These are phyloP conservation scores for Globisporangium solare DNA, from an alignment of 352 stramenopile genomes.

Conservation along the genomic window DNA sequence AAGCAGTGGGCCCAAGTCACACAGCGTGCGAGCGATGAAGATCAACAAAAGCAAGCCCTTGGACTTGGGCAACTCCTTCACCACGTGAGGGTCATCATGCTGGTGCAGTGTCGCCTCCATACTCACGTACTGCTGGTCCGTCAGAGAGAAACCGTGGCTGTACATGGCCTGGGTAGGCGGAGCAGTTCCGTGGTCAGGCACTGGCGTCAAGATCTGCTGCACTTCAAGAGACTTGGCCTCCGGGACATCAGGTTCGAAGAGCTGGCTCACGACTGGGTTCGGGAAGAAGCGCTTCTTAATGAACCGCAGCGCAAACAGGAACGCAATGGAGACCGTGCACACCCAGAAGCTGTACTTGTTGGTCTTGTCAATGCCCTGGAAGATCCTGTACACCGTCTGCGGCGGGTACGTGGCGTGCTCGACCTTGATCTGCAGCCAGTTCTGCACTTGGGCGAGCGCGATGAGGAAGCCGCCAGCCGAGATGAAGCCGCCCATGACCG, in stretches of 20 bases:
- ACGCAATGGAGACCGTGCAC: slow-evolving; percentile 44
- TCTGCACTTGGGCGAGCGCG: slow-evolving; percentile 84
- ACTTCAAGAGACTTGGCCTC: slow-evolving; percentile 8
- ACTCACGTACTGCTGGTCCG: slow-evolving; percentile 40
- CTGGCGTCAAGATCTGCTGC: slow-evolving; percentile 13
- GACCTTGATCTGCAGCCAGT: slow-evolving; percentile 69
- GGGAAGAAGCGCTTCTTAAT: slow-evolving; percentile 40
- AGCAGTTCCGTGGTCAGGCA: slow-evolving; percentile 5
- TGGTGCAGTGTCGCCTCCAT: slow-evolving; percentile 18
- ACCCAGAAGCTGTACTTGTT: slow-evolving; percentile 75
- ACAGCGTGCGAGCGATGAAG: slow-evolving; percentile 35
- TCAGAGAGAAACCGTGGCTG: slow-evolving; percentile 33
- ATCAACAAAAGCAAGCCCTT: slow-evolving; percentile 20
- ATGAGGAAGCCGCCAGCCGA: slow-evolving; percentile 87
- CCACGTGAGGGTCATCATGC: slow-evolving; percentile 3
- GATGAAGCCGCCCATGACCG: slow-evolving; percentile 89
- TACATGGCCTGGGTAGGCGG: slow-evolving; percentile 14
- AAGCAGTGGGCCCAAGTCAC: slow-evolving; percentile 60
- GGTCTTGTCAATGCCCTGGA: slow-evolving; percentile 44
- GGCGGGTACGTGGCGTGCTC: slow-evolving; percentile 39
- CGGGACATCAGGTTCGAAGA: slow-evolving; percentile 22
- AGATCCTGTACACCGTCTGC: slow-evolving; percentile 48
- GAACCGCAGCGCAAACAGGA: slow-evolving; percentile 39
- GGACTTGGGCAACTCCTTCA: slow-evolving; percentile 13
- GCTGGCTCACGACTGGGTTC: slow-evolving; percentile 20